A percentile compares a stretch with the other conserved stretches of the same genome.
Conservation (phyloP, 805 yeast species). For the Kodamaea leandrae region DNA sequence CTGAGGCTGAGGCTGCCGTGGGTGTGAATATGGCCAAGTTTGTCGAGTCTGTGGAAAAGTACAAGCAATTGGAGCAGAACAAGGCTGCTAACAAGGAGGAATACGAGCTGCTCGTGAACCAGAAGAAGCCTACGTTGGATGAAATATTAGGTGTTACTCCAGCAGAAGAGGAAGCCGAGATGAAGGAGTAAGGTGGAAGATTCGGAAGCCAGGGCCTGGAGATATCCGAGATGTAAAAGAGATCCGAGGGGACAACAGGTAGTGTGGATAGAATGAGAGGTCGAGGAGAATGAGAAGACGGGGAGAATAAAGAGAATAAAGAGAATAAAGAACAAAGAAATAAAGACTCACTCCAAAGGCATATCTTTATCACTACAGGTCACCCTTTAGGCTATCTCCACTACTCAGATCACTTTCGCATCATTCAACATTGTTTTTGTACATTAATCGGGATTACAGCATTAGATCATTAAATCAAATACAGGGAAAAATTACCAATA, state of each 20-base stretch:
- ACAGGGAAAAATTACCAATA: too few relatives aligned
- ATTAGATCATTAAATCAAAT: constrained; percentile 5
- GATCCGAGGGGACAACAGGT: too few relatives aligned
- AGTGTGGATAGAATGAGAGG: too few relatives aligned
- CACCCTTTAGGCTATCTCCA: too few relatives aligned
- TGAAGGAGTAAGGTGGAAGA: constrained; percentile 14
- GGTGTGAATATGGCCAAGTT: constrained; percentile 74
- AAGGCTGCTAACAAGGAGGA: constrained; percentile 46
- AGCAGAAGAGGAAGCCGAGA: constrained; percentile 9
- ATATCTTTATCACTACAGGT: too few relatives aligned
- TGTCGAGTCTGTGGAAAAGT: constrained; percentile 58
- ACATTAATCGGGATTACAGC: constrained; percentile 7
- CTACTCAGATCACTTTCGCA: neutral
- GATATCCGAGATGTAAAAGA: too few relatives aligned
- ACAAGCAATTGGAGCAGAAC: constrained; percentile 44
- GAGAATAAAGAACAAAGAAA: too few relatives aligned
- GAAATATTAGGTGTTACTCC: constrained; percentile 31
- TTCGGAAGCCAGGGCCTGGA: too few relatives aligned
- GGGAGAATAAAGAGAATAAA: too few relatives aligned
- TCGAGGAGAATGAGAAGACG: too few relatives aligned
- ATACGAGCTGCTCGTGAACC: constrained; percentile 31
- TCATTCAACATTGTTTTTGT: neutral
- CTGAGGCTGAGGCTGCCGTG: constrained; percentile 88
- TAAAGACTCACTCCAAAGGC: too few relatives aligned
- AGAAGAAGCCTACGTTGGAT: constrained; percentile 40